A percentile compares a stretch with the other conserved stretches of the same genome.
These are phyloP conservation scores for Zizania palustris DNA, from an alignment of 202 grass and related monocot species.

Conservation along the genomic window DNA sequence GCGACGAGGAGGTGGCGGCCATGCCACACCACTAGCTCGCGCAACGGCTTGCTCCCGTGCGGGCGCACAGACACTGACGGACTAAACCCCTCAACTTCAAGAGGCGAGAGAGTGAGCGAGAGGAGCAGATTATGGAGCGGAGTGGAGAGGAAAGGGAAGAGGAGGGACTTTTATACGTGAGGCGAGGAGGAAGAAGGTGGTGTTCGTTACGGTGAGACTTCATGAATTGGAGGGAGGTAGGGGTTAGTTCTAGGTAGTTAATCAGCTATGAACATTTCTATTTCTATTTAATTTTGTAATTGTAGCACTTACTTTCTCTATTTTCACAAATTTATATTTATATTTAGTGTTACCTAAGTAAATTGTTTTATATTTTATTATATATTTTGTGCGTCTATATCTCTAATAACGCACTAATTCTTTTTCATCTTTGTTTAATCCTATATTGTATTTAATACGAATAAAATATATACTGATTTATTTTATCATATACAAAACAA, in stretches of 20 bases:
- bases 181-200: slow-evolving; percentile 1
- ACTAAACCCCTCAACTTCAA: not conserved
- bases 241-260: not conserved
- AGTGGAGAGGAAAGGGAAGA: slow-evolving; percentile 5
- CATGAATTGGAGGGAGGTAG: not conserved
- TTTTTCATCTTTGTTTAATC: too few species aligned
- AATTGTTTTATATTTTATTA: too few species aligned
- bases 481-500: too few species aligned
- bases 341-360: too few species aligned
- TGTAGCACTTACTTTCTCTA: too few species aligned
- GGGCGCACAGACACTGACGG: not conserved
- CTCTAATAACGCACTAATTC: too few species aligned
- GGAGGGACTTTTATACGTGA: slow-evolving; percentile 30
- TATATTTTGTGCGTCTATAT: too few species aligned
- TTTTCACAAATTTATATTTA: too few species aligned
- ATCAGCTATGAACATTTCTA: too few species aligned
- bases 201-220: not conserved
- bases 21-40: not conserved
- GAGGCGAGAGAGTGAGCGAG: not conserved
- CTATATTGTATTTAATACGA: too few species aligned
- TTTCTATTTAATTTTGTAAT: too few species aligned
- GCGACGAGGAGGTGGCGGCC: slow-evolving; percentile 36
- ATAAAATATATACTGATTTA: too few species aligned
- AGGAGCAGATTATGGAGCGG: not conserved
- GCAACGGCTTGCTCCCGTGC: not conserved